Evolutionary conservation across 2,329 filamentous ascomycete genomes (phyloP).

Genomic region (Aspergillus latus): DNA sequence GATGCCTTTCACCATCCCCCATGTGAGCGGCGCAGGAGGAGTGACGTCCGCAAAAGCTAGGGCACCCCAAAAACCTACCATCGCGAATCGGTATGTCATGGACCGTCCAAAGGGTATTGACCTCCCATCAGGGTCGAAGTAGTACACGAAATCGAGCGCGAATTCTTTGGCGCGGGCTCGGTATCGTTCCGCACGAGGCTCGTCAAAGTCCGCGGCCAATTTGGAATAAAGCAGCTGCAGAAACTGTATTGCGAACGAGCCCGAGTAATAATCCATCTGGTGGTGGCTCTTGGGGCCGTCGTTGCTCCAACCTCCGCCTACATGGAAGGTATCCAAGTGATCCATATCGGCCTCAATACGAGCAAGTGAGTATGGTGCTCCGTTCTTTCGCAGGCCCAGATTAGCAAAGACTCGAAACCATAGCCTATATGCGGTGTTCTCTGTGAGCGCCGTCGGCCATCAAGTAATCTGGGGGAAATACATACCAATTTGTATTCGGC

Average conservation of each 20-base stretch:
- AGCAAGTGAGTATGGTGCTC: slow-evolving; percentile 67
- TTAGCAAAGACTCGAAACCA: slow-evolving; percentile 88
- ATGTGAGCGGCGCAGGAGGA: slow-evolving; percentile 68
- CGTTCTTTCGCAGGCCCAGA: slow-evolving; percentile 72
- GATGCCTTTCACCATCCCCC: slow-evolving; percentile 77
- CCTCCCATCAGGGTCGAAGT: slow-evolving; percentile 70
- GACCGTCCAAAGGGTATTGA: slow-evolving; percentile 76
- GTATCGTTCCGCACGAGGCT: slow-evolving; percentile 66
- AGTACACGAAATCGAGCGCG: slow-evolving; percentile 71
- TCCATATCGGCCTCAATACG: slow-evolving; percentile 72
- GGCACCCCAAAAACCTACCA: slow-evolving; percentile 81
- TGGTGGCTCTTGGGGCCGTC: slow-evolving; percentile 76
- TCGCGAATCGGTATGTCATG: slow-evolving; percentile 79
- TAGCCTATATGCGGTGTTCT: slow-evolving; percentile 49
- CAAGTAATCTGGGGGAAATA: slow-evolving; percentile 8
- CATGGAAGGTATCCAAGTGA: slow-evolving; percentile 76
- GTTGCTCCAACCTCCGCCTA: slow-evolving; percentile 80
- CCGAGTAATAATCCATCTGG: slow-evolving; percentile 84
- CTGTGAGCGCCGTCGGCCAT: neutral
- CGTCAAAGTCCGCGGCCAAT: slow-evolving; percentile 65
- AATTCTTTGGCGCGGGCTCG: slow-evolving; percentile 65
- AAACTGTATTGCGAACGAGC: slow-evolving; percentile 79
- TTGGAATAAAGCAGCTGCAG: slow-evolving; percentile 75
- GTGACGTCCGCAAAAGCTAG: slow-evolving; percentile 74
- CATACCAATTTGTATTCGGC: slow-evolving; percentile 63